phyloP scores from a whole-genome alignment of 2,329 filamentous ascomycete species.

The Colletotrichum navitas region DNA sequence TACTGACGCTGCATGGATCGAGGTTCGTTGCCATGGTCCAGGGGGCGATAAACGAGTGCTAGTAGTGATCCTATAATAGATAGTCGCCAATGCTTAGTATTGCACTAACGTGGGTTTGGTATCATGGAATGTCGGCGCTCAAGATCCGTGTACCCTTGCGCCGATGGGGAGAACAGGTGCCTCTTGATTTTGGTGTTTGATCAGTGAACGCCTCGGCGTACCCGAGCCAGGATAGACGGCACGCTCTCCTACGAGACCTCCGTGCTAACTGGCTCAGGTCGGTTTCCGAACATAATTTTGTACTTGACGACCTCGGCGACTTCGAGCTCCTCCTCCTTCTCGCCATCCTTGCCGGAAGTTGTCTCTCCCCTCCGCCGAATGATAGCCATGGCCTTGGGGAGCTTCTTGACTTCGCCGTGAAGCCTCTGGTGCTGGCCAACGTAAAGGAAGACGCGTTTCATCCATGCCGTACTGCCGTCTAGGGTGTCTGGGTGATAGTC shows the following conservation, averaged over 20 bases:
- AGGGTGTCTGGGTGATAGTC: conserved; percentile 70
- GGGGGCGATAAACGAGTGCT: not conserved
- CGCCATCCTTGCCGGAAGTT: conserved; percentile 37
- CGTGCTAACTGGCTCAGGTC: conserved; percentile 85
- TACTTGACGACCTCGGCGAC: conserved; percentile 89
- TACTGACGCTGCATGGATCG: not conserved
- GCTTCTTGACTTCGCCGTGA: conserved; percentile 89
- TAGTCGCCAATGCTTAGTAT: not conserved
- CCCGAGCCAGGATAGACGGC: not conserved
- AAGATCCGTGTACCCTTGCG: not conserved
- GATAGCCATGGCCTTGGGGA: conserved; percentile 83
- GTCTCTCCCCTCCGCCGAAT: conserved; percentile 68
- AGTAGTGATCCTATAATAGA: not conserved
- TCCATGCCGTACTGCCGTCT: conserved; percentile 77
- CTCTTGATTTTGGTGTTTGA: not conserved
- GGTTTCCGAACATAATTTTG: conserved; percentile 85
- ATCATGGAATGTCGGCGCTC: no score
- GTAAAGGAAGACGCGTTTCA: conserved; percentile 90
- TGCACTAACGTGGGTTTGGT: not conserved
- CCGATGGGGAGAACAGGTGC: not conserved
- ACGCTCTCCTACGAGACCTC: conserved; percentile 46
- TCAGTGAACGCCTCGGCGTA: not conserved
- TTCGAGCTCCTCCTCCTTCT: conserved; percentile 74
- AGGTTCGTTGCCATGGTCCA: not conserved
- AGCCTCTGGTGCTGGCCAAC: conserved; percentile 90